These are phyloP conservation scores for Leucocoprinus birnbaumii DNA, from an alignment of 768 basidiomycete genomes.

Conservation along the genomic window DNA sequence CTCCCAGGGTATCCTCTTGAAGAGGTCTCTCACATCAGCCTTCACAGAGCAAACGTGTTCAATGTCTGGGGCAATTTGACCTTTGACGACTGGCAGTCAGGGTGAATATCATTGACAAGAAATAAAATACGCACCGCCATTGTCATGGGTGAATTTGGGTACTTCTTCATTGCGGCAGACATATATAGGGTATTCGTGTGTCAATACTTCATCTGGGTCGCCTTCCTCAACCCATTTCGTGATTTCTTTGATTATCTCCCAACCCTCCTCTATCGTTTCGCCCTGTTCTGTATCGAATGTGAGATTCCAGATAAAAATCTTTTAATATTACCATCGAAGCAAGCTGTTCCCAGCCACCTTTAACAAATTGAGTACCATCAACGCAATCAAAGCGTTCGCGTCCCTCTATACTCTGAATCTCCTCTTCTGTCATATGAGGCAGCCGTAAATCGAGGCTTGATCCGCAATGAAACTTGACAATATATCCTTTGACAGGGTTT, in stretches of 20 bases:
- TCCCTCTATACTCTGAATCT: not conserved
- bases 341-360: not conserved
- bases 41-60: not conserved
- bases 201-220: not conserved
- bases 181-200: not conserved
- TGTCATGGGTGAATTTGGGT: not conserved
- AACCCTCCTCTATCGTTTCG: not conserved
- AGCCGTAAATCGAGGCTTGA: not conserved
- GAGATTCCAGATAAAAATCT: too few relatives aligned
- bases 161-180: not conserved
- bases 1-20: not conserved
- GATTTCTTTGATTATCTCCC: not conserved
- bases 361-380: not conserved
- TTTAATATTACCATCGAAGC: not conserved
- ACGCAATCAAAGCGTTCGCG: not conserved
- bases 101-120: too few relatives aligned
- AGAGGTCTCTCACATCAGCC: not conserved
- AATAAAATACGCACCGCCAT: not conserved
- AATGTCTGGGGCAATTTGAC: not conserved
- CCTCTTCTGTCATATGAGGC: not conserved
- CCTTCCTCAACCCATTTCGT: not conserved
- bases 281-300: not conserved
- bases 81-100: not conserved
- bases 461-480: slow-evolving; percentile 1
- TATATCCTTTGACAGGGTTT: slow-evolving; percentile 2